phyloP scores from a whole-genome alignment of 768 basidiomycete genomes.

The Termitomyces eurrhizus region DNA sequence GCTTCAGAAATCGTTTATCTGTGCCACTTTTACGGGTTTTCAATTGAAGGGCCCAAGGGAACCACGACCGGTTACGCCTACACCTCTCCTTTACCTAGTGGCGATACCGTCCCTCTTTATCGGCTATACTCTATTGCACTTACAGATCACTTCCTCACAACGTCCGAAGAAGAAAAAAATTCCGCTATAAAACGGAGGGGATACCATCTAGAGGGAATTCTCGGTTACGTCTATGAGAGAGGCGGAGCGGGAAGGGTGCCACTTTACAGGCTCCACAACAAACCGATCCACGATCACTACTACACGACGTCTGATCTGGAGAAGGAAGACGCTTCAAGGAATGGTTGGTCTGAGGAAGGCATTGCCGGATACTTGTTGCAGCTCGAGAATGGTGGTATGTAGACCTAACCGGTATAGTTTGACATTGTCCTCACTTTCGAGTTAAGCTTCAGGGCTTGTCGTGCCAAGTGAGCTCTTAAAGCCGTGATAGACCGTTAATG shows the following conservation, averaged over 20 bases:
- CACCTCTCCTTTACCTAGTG: constrained; percentile 9
- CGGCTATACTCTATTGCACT: constrained; percentile 17
- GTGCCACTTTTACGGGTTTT: constrained; percentile 20
- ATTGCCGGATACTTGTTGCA: constrained; percentile 15
- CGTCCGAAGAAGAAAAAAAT: constrained; percentile 13
- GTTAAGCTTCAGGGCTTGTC: constrained; percentile 6
- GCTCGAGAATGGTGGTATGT: constrained; percentile 11
- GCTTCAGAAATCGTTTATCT: constrained; percentile 15
- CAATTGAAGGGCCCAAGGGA: constrained; percentile 17
- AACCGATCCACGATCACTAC: constrained; percentile 17
- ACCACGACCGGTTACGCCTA: constrained; percentile 17
- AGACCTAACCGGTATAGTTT: neutral
- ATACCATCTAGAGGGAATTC: constrained; percentile 18
- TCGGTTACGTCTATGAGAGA: constrained; percentile 17
- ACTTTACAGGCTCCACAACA: constrained; percentile 18
- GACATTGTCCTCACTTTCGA: neutral
- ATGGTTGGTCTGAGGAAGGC: constrained; percentile 20
- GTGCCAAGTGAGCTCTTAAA: neutral
- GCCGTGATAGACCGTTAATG: neutral
- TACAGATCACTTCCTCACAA: constrained; percentile 19
- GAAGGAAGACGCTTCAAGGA: constrained; percentile 19
- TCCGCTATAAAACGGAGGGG: constrained; percentile 17
- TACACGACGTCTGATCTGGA: constrained; percentile 19
- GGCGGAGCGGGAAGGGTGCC: constrained; percentile 16
- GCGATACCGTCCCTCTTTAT: constrained; percentile 18